Percentiles rank a stretch among this genome's conserved stretches.
These are phyloP conservation scores for Chrysosporium keratinophilum DNA, from an alignment of 2,329 filamentous ascomycete genomes.

Conservation along the genomic window DNA sequence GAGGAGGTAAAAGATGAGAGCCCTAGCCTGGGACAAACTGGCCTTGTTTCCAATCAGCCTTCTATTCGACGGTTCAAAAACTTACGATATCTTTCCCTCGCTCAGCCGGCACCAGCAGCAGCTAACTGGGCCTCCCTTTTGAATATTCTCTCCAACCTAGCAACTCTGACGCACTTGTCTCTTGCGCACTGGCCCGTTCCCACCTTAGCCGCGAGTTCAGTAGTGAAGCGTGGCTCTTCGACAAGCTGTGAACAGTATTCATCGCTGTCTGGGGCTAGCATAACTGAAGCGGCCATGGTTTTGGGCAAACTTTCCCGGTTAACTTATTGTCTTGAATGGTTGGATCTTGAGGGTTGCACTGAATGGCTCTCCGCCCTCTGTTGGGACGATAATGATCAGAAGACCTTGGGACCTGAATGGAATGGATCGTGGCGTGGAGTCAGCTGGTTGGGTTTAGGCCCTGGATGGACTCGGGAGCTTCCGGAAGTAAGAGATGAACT, in stretches of 20 bases:
- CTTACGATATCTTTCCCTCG: conserved; percentile 49
- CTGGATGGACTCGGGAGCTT: conserved; percentile 24
- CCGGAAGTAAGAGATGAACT: not conserved
- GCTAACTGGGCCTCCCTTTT: conserved; percentile 49
- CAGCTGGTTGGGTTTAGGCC: conserved; percentile 33
- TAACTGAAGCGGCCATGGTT: conserved; percentile 46
- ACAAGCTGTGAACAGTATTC: not conserved
- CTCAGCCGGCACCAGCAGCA: conserved; percentile 35
- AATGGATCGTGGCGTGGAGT: conserved; percentile 38
- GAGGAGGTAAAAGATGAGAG: conserved; percentile 17
- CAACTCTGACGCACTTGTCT: conserved; percentile 52
- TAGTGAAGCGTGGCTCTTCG: not conserved
- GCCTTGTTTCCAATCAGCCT: conserved; percentile 19
- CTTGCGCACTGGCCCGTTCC: conserved; percentile 53
- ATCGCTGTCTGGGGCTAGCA: conserved; percentile 42
- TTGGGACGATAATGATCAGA: conserved; percentile 29
- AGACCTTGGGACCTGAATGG: conserved; percentile 34
- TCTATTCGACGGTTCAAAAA: conserved; percentile 38
- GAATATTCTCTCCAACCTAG: conserved; percentile 41
- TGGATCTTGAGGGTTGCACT: conserved; percentile 51
- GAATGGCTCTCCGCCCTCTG: conserved; percentile 46
- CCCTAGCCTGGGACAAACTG: not conserved
- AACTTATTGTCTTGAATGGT: conserved; percentile 50
- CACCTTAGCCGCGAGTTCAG: conserved; percentile 45
- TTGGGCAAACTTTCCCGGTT: conserved; percentile 46